phyloP scores from a whole-genome alignment of 2,329 filamentous ascomycete genomes.

The Fusarium tricinctum region DNA sequence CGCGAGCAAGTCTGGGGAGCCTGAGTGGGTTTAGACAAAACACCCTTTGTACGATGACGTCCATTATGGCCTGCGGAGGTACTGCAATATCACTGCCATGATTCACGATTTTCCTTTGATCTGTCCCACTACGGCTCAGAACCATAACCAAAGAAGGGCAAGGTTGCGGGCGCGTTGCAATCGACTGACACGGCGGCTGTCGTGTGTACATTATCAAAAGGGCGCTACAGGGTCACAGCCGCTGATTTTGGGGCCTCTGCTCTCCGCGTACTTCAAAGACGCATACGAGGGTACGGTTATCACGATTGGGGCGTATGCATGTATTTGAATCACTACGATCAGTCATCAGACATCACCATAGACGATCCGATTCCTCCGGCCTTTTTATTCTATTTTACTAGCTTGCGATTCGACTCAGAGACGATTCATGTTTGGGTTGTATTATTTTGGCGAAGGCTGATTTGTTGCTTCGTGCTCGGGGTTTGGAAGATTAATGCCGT shows the following conservation, averaged over 20 bases:
- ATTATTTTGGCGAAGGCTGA: conserved; percentile 48
- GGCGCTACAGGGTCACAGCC: conserved; percentile 47
- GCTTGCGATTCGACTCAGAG: conserved; percentile 33
- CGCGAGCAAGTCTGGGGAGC: conserved; percentile 52
- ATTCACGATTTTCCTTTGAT: conserved; percentile 59
- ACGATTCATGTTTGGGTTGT: conserved; percentile 44
- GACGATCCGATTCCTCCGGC: conserved; percentile 45
- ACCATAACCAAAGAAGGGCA: conserved; percentile 45
- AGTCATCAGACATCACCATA: conserved; percentile 48
- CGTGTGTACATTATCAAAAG: conserved; percentile 56
- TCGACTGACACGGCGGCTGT: conserved; percentile 49
- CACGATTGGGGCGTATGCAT: conserved; percentile 51
- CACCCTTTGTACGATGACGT: conserved; percentile 55
- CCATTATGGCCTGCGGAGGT: conserved; percentile 45
- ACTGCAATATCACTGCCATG: conserved; percentile 56
- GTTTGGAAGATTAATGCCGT: conserved; percentile 28
- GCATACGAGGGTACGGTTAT: conserved; percentile 29
- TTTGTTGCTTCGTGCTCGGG: conserved; percentile 37
- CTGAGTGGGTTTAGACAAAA: conserved; percentile 57
- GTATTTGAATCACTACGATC: conserved; percentile 52
- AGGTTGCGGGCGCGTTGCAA: conserved; percentile 44
- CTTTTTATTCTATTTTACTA: conserved; percentile 42
- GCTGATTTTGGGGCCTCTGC: conserved; percentile 29
- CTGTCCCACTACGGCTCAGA: conserved; percentile 53
- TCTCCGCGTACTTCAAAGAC: conserved; percentile 36